Base-by-base conservation (phyloP, 106 monocot genomes). In the Amphibolis antarctica region DNA sequence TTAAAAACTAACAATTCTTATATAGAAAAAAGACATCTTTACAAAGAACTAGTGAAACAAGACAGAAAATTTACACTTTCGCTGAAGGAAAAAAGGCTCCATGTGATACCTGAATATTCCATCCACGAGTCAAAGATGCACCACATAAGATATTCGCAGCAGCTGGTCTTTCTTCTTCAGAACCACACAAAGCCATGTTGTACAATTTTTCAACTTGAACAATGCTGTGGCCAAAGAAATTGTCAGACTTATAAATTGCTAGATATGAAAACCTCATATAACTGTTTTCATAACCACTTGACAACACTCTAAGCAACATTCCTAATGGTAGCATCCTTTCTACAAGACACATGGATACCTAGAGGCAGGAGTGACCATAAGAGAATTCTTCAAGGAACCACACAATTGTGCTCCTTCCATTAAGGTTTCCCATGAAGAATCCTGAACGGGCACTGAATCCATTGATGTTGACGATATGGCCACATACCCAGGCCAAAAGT, bases 401-500 rank as follows among this genome's bases (percentile, higher is more conserved):
- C 69, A 78, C 22, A 89, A 74, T 44, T 77, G 79, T 67, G 79
- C 66, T 63, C 86, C 86, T 64, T 86, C 81, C 86, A 94, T 86
- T 56, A 94, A 94, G 55, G 68, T 67, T 61, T 58, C 66, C 94
- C 94, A 94, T 62, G 83, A 79, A 62, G 85, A 81, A 52, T 77
- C 83, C 62, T 81, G 72, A 64, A 73, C 52, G 51, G 71, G 68
- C 7, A 54, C 66, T 29, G 70, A 62, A 66, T 86, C 86, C 66
- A 69, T 82, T 59, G 69, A 63, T 42, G 30, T 28, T 45, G 75
- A 42, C 51, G 76, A 84, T 54, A 65, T 54, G 63, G 73, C 71
- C 28, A 89, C 81, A 82, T 94, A 94, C 4, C 86, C 82, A 69
- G 86, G 83, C 94, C 94, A 94, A 73, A 89, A 82, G 66, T 94